A percentile compares a stretch with the other conserved stretches of the same genome.
Evolutionary conservation across 345 rosid genomes (phyloP).

Genomic region (Lepidium didymum): DNA sequence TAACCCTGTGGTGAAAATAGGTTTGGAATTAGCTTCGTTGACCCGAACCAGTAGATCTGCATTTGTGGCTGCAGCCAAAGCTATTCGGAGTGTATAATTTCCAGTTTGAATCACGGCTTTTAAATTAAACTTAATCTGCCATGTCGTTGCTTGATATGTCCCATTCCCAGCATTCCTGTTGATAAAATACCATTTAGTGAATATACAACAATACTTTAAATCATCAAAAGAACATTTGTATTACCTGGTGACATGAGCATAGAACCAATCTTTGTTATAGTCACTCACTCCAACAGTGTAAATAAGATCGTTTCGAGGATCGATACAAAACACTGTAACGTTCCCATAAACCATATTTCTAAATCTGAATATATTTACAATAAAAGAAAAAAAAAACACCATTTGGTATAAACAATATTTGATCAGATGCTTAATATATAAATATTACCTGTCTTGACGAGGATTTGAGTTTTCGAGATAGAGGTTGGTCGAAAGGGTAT

Average conservation of each 20-base stretch:
- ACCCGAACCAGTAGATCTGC: constrained; percentile 36
- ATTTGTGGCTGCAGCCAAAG: constrained; percentile 58
- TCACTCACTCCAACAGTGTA: constrained; percentile 41
- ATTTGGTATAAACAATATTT: not conserved
- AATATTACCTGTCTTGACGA: constrained; percentile 31
- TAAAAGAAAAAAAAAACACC: not conserved
- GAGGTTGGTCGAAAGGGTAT: constrained; percentile 42
- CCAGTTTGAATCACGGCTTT: constrained; percentile 20
- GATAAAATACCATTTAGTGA: not conserved
- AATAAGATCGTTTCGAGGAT: constrained; percentile 41
- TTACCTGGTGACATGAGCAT: constrained; percentile 70
- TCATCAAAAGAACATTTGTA: not conserved
- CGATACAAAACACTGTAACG: constrained; percentile 56
- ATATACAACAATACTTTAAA: not conserved
- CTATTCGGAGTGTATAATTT: constrained; percentile 55
- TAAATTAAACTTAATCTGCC: constrained; percentile 54
- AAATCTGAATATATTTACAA: constrained; percentile 34
- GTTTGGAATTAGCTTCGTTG: constrained; percentile 1
- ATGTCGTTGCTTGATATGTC: constrained; percentile 44
- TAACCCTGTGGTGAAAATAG: constrained; percentile 7
- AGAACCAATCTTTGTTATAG: constrained; percentile 62
- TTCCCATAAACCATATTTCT: constrained; percentile 75
- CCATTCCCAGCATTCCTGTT: constrained; percentile 35
- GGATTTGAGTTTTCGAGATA: constrained; percentile 5
- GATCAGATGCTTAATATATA: not conserved